Evolutionary conservation across 306 rosid species (phyloP).

Genomic region (Myrica gale): DNA sequence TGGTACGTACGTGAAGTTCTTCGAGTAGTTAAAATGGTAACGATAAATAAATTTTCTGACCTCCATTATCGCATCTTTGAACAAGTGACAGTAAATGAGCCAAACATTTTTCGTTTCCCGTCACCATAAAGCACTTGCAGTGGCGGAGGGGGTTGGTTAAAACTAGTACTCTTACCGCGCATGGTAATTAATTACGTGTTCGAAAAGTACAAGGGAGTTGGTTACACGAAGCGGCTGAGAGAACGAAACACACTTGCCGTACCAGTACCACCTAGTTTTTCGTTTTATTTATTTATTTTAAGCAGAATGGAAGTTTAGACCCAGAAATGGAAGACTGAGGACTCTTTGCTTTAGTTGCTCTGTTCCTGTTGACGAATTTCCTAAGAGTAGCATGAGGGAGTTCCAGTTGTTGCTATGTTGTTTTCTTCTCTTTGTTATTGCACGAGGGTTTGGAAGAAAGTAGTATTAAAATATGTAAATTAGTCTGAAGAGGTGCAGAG

Average conservation of each 20-base stretch:
- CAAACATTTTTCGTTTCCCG: constrained; percentile 25
- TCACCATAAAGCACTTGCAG: constrained; percentile 36
- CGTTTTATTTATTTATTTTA: not conserved
- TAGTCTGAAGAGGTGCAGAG: too few relatives aligned
- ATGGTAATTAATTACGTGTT: too few relatives aligned
- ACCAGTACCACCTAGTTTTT: too few relatives aligned
- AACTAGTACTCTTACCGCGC: not conserved
- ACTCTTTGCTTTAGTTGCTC: too few relatives aligned
- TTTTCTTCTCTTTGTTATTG: not conserved
- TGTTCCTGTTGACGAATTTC: too few relatives aligned
- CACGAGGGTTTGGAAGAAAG: too few relatives aligned
- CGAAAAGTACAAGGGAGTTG: not conserved
- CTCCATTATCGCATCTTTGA: constrained; percentile 36
- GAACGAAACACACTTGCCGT: not conserved
- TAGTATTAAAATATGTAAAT: too few relatives aligned
- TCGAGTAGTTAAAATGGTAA: not conserved
- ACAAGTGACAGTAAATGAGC: constrained; percentile 27
- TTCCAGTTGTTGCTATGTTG: not conserved
- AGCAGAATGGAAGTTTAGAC: too few relatives aligned
- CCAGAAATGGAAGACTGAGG: too few relatives aligned
- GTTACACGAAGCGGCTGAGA: not conserved
- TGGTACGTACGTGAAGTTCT: not conserved
- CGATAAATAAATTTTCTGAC: constrained; percentile 9
- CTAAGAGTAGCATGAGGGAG: too few relatives aligned
- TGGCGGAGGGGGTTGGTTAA: constrained; percentile 35